These are phyloP conservation scores for Cryptococcus sp. DNA, from an alignment of 1,284 basidiomycete genomes.

Conservation along the genomic window DNA sequence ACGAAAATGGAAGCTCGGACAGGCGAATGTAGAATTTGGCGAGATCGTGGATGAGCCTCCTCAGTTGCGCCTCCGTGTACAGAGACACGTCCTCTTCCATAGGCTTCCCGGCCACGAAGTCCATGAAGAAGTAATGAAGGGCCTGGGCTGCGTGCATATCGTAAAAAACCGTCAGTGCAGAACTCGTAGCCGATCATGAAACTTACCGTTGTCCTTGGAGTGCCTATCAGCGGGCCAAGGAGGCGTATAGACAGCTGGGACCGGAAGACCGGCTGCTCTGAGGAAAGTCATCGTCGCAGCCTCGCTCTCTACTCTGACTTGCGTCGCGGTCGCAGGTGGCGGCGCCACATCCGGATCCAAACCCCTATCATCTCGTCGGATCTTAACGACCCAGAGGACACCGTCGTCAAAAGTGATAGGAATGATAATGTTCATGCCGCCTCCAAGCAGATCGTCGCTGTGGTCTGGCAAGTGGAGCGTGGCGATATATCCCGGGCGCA, in stretches of 20 bases:
- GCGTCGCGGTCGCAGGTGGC: neutral
- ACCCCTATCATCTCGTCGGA: slow-evolving; percentile 2
- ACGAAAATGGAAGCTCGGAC: neutral
- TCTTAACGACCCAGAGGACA: slow-evolving; percentile 19
- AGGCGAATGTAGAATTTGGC: slow-evolving; percentile 6
- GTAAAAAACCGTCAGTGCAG: neutral
- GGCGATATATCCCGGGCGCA: neutral
- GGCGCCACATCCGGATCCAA: neutral
- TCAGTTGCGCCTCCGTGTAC: neutral
- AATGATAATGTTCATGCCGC: slow-evolving; percentile 15
- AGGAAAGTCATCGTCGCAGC: neutral
- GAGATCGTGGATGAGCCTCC: neutral
- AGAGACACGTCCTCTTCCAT: neutral
- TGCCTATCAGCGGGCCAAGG: neutral
- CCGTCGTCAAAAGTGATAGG: slow-evolving; percentile 18
- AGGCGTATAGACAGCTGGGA: neutral
- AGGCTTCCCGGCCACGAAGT: neutral
- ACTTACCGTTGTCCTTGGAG: neutral
- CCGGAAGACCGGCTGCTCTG: neutral
- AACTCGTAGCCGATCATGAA: neutral
- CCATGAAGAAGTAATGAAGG: neutral
- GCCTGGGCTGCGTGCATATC: neutral
- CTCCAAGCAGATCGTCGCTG: neutral
- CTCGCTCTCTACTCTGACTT: neutral
- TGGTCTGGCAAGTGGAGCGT: neutral